phyloP scores from a whole-genome alignment of 2,329 filamentous ascomycete genomes.

The Xylaria sp. region DNA sequence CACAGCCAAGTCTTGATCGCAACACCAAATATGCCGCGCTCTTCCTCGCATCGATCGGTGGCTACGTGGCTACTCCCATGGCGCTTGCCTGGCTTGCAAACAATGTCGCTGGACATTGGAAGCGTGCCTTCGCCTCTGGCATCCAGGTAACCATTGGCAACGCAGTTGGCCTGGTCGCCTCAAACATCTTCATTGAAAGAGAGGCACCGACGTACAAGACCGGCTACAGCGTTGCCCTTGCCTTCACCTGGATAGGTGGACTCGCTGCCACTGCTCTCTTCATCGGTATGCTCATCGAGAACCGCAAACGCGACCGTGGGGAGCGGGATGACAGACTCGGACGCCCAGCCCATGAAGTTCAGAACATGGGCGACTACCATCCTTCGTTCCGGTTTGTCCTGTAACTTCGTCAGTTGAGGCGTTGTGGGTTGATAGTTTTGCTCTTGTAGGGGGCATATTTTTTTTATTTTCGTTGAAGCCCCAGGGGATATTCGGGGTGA shows the following conservation, averaged over 20 bases:
- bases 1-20: slow-evolving; percentile 24
- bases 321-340: slow-evolving; percentile 40
- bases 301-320: slow-evolving; percentile 41
- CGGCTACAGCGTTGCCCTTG: slow-evolving; percentile 34
- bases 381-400: slow-evolving; percentile 42
- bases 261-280: slow-evolving; percentile 36
- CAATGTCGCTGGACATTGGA: slow-evolving; percentile 49
- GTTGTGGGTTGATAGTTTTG: neutral
- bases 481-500: neutral
- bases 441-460: no score
- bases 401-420: neutral
- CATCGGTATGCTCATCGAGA: slow-evolving; percentile 39
- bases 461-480: neutral
- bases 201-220: slow-evolving; percentile 35
- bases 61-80: slow-evolving; percentile 33
- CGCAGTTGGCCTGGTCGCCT: slow-evolving; percentile 35
- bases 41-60: slow-evolving; percentile 35
- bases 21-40: slow-evolving; percentile 34
- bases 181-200: slow-evolving; percentile 33
- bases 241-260: slow-evolving; percentile 32
- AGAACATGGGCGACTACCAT: slow-evolving; percentile 49
- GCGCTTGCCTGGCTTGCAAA: slow-evolving; percentile 46
- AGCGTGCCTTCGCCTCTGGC: slow-evolving; percentile 44
- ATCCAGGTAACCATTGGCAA: slow-evolving; percentile 48
- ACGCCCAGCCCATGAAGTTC: slow-evolving; percentile 34